A percentile compares a stretch with the other conserved stretches of the same genome.
These are phyloP conservation scores for Sarcomyxa edulis DNA, from an alignment of 768 basidiomycete species.

Conservation along the genomic window DNA sequence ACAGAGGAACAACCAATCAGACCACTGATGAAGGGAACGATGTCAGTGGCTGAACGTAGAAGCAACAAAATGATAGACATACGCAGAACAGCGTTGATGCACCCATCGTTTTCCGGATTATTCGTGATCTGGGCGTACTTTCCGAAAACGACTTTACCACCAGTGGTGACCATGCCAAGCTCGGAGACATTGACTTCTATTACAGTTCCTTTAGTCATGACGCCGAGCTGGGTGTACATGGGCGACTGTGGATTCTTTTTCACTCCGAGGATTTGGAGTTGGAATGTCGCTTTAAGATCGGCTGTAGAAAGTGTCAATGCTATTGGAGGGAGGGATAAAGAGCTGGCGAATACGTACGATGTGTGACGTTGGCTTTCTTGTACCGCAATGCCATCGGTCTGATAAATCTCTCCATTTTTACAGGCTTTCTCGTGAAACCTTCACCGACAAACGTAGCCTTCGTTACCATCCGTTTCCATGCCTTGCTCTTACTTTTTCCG, in stretches of 20 bases:
- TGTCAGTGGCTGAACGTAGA: too few relatives aligned
- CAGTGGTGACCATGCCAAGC: slow-evolving; percentile 94
- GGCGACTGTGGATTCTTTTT: slow-evolving; percentile 99
- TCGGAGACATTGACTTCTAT: slow-evolving; percentile 99
- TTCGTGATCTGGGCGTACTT: slow-evolving; percentile 94
- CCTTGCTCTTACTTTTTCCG: slow-evolving; percentile 92
- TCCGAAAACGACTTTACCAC: slow-evolving; percentile 91
- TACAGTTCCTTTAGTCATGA: slow-evolving; percentile 97
- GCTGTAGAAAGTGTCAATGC: slow-evolving; percentile 39
- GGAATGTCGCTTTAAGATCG: slow-evolving; percentile 97
- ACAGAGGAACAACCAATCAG: too few relatives aligned
- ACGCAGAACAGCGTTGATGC: slow-evolving; percentile 93
- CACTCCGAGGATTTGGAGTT: slow-evolving; percentile 93
- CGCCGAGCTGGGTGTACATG: slow-evolving; percentile 94
- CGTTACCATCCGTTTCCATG: slow-evolving; percentile 99
- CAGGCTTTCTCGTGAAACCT: slow-evolving; percentile 95
- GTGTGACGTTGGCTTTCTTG: slow-evolving; percentile 98
- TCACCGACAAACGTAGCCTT: slow-evolving; percentile 99
- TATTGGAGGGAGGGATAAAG: not conserved
- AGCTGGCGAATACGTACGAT: slow-evolving; percentile 57
- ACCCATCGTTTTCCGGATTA: slow-evolving; percentile 95
- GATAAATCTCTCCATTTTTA: slow-evolving; percentile 98
- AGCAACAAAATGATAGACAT: slow-evolving; percentile 38
- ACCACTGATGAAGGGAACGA: not conserved
- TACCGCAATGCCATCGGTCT: slow-evolving; percentile 96